phyloP scores from a whole-genome alignment of 805 yeast species.

The Yamadazyma nakazawae region DNA sequence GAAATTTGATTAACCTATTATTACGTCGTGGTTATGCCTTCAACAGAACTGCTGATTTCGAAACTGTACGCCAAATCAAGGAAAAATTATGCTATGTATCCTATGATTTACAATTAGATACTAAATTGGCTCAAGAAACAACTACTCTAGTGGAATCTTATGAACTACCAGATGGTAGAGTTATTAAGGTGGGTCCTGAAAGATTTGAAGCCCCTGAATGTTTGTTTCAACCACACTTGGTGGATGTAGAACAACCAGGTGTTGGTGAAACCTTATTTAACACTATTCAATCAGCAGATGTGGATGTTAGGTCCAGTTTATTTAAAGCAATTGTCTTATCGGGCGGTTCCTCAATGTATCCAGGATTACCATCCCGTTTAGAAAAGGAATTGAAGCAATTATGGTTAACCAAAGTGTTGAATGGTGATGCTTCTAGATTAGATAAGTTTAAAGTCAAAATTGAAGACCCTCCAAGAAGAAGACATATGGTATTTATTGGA shows the following conservation, averaged over 20 bases:
- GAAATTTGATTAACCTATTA: slow-evolving; percentile 84
- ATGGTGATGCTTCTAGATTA: slow-evolving; percentile 81
- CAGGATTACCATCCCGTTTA: slow-evolving; percentile 92
- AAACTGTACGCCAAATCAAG: slow-evolving; percentile 96
- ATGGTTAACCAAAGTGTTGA: slow-evolving; percentile 86
- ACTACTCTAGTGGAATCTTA: slow-evolving; percentile 88
- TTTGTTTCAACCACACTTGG: slow-evolving; percentile 91
- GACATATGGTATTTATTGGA: slow-evolving; percentile 97
- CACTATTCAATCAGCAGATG: slow-evolving; percentile 91
- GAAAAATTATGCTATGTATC: slow-evolving; percentile 95
- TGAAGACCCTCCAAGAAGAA: slow-evolving; percentile 98
- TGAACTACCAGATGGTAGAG: slow-evolving; percentile 96
- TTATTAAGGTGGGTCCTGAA: slow-evolving; percentile 90
- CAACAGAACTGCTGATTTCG: slow-evolving; percentile 98
- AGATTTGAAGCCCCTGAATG: slow-evolving; percentile 97
- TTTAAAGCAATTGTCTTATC: slow-evolving; percentile 91
- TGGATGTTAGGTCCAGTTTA: slow-evolving; percentile 84
- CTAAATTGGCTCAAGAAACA: slow-evolving; percentile 87
- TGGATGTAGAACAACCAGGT: slow-evolving; percentile 96
- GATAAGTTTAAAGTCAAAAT: slow-evolving; percentile 92
- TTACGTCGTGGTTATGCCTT: slow-evolving; percentile 97
- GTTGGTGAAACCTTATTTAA: slow-evolving; percentile 90
- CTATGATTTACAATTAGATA: slow-evolving; percentile 87
- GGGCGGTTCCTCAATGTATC: slow-evolving; percentile 98
- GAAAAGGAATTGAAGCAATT: slow-evolving; percentile 95